Evolutionary conservation across 257 asterid species (phyloP).

Genomic region (Salvia splendens): DNA sequence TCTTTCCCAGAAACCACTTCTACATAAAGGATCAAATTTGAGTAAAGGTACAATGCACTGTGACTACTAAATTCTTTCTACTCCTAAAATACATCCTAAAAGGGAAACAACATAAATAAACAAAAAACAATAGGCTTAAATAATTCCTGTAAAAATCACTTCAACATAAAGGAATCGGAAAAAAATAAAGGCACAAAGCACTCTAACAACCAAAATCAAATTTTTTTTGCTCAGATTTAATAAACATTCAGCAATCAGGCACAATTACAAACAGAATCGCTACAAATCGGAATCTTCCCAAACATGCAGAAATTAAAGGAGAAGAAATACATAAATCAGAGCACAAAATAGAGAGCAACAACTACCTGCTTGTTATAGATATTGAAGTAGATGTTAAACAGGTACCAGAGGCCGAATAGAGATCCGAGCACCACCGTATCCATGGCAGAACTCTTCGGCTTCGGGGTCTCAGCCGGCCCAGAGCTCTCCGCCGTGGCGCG

Average conservation of each 20-base stretch:
- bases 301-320: neutral
- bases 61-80: slow-evolving; percentile 2
- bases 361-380: slow-evolving; percentile 92
- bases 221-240: slow-evolving; percentile 8
- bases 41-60: neutral
- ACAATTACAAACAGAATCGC: slow-evolving; percentile 16
- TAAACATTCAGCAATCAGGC: neutral
- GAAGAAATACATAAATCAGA: neutral
- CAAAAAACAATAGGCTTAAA: slow-evolving; percentile 5
- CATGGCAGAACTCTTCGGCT: slow-evolving; percentile 39
- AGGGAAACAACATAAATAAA: slow-evolving; percentile 5
- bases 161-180: neutral
- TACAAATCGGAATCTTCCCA: neutral
- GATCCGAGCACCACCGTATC: slow-evolving; percentile 78
- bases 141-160: slow-evolving; percentile 8
- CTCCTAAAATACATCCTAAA: neutral
- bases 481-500: slow-evolving; percentile 63
- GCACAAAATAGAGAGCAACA: neutral
- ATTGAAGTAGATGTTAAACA: slow-evolving; percentile 92
- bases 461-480: slow-evolving; percentile 55
- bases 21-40: neutral
- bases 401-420: slow-evolving; percentile 89
- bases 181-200: neutral
- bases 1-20: slow-evolving; percentile 11
- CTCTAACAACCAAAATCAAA: slow-evolving; percentile 4